Percentiles rank a stretch among this genome's conserved stretches.
phyloP scores from a whole-genome alignment of 768 basidiomycete species.

The Boletus rubroflammeus region DNA sequence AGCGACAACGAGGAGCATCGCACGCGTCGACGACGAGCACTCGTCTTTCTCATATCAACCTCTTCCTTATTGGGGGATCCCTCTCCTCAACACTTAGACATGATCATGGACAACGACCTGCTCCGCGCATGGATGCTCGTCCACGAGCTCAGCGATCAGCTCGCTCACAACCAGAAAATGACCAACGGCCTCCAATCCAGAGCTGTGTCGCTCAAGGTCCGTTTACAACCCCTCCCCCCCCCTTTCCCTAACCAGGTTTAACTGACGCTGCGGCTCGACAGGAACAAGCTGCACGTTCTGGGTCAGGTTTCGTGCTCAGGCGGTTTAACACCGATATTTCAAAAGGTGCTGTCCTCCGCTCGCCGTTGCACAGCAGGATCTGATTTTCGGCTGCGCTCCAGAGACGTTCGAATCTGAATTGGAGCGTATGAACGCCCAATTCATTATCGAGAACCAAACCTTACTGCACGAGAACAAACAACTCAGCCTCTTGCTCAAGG shows the following conservation, averaged over 20 bases:
- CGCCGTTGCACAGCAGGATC: conserved; percentile 6
- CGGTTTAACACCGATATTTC: conserved; percentile 87
- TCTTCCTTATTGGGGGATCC: conserved; percentile 8
- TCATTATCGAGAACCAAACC: conserved; percentile 91
- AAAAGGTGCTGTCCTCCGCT: conserved; percentile 50
- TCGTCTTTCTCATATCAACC: neutral
- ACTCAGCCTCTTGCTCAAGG: conserved; percentile 80
- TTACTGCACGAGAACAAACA: conserved; percentile 95
- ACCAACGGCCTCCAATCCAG: conserved; percentile 64
- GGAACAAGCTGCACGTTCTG: conserved; percentile 71
- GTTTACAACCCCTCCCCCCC: no score
- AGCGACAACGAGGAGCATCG: neutral
- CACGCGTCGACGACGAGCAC: conserved; percentile 1
- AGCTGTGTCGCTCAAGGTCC: conserved; percentile 71
- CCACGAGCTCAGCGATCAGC: conserved; percentile 78
- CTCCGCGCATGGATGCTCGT: conserved; percentile 76
- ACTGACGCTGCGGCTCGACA: conserved; percentile 28
- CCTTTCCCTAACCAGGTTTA: conserved; percentile 4
- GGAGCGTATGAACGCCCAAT: conserved; percentile 83
- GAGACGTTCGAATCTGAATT: conserved; percentile 91
- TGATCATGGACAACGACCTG: conserved; percentile 66
- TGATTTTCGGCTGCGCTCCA: conserved; percentile 33
- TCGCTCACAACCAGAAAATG: conserved; percentile 77
- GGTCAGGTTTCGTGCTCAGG: conserved; percentile 73
- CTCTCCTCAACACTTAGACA: conserved; percentile 6